A percentile compares a stretch with the other conserved stretches of the same genome.
These are phyloP conservation scores for Phascolomyces articulosus DNA, from an alignment of 371 early-diverging fungal genomes.

Conservation along the genomic window DNA sequence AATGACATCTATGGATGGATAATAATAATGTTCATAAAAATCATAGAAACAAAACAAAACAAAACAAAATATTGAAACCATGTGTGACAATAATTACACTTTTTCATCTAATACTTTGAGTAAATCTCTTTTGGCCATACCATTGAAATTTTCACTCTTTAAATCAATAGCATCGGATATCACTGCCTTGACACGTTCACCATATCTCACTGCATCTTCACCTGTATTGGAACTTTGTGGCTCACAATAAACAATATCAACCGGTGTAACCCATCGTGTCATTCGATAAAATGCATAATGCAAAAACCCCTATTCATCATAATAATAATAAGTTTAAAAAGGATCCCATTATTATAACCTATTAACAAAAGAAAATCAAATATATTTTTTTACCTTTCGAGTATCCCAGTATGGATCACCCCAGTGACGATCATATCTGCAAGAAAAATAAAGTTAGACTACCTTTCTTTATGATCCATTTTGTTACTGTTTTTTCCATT, in stretches of 20 bases:
- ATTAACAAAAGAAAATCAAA: too few relatives aligned
- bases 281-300: constrained; percentile 48
- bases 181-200: constrained; percentile 29
- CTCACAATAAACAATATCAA: constrained; percentile 33
- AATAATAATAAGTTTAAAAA: background rate
- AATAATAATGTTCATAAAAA: too few relatives aligned
- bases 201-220: constrained; percentile 30
- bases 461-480: too few relatives aligned
- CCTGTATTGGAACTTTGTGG: constrained; percentile 20
- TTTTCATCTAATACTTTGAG: constrained; percentile 22
- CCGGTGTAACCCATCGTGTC: constrained; percentile 46
- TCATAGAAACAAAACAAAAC: too few relatives aligned
- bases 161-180: constrained; percentile 30
- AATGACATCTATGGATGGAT: too few relatives aligned
- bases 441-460: background rate
- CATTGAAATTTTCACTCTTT: constrained; percentile 39
- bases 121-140: constrained; percentile 44
- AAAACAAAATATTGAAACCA: too few relatives aligned
- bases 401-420: constrained; percentile 55
- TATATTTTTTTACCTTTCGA: constrained; percentile 19
- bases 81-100: background rate
- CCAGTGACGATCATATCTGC: constrained; percentile 33
- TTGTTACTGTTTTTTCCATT: background rate
- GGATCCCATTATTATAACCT: background rate
- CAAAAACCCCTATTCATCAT: constrained; percentile 30